Base-by-base conservation (phyloP, 192 early-diverging fungal species). In the Dissophora ornata region DNA sequence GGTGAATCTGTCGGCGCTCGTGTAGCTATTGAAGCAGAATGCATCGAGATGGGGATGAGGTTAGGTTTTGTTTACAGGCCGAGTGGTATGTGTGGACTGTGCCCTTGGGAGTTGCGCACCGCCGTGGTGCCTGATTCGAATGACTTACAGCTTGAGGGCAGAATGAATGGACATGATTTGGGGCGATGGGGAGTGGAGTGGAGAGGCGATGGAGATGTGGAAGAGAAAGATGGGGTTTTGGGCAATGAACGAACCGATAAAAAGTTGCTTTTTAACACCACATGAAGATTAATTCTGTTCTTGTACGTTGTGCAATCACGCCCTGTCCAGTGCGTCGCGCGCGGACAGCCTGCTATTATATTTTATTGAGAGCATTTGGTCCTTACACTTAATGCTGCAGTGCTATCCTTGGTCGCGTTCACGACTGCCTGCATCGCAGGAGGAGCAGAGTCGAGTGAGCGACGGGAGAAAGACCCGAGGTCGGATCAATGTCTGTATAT, bases 1-100 rank as follows among this genome's bases (percentile, higher is more conserved):
- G 22, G 83, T 84, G 64, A 85, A 89, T 1, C 81, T 74, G 19
- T 88, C 82, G 32, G 78, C 67, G 28, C 81, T 87, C 41, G 85
- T 87, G 69, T 88, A 88, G 54, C 85, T 87, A 21, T 44, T 2
- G 34, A 11, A 28, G 46, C 10, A 46, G 16, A 34, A n/a, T n/a
- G n/a, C n/a, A n/a, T n/a, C 26, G 57, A 42, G 16, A 38, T 21
- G 19, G 16, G 22, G 18, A 13, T 10, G 0, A 24, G 42, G 42
- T 46, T 28, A n/a, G 44, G 8, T 19, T 18, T 28, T 18, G 25
- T 36, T 16, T 25, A 26, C 16, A 3, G 56, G 2, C 21, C 50
- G 19, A 16, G 1, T 38, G 57, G 26, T 29, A 16, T 24, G 13
- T 49, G 15, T 24, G 24, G 4, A 15, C n/a, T n/a, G n/a, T n/a